phyloP scores from a whole-genome alignment of 2,329 filamentous ascomycete species.

The Colletotrichum sp. region DNA sequence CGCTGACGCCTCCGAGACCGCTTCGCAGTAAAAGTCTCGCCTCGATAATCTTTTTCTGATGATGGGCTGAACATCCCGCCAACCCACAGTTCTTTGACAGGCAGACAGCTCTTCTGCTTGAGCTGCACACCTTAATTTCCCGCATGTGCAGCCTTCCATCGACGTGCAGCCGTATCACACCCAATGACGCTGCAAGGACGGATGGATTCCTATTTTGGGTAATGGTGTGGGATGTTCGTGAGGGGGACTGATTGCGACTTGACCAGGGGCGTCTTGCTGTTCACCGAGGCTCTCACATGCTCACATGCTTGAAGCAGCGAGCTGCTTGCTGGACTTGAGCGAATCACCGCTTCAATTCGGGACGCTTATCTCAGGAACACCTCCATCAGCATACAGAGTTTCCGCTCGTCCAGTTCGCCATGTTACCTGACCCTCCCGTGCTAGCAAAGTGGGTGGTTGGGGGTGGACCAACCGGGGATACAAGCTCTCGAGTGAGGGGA shows the following conservation, averaged over 20 bases:
- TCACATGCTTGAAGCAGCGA: conserved; percentile 3
- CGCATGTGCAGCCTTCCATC: background rate
- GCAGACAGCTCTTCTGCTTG: background rate
- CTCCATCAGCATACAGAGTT: background rate
- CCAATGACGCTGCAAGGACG: conserved; percentile 5
- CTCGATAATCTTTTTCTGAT: background rate
- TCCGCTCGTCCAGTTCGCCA: background rate
- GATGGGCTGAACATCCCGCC: background rate
- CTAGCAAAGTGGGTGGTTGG: background rate
- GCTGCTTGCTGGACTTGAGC: background rate
- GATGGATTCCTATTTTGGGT: background rate
- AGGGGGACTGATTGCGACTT: background rate
- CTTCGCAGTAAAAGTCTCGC: background rate
- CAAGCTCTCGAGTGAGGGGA: conserved; percentile 6
- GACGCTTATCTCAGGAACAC: background rate
- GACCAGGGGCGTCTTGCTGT: background rate
- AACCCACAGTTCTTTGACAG: background rate
- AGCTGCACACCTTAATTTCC: background rate
- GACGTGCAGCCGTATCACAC: background rate
- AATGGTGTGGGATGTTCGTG: background rate
- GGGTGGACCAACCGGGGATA: background rate
- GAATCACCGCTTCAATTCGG: background rate
- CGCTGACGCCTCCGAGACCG: background rate
- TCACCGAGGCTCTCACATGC: conserved; percentile 12
- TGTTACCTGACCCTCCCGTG: background rate